Percentiles rank a stretch among this genome's conserved stretches.
phyloP scores from a whole-genome alignment of 2,329 filamentous ascomycete species.

The Fonsecaea nubica region DNA sequence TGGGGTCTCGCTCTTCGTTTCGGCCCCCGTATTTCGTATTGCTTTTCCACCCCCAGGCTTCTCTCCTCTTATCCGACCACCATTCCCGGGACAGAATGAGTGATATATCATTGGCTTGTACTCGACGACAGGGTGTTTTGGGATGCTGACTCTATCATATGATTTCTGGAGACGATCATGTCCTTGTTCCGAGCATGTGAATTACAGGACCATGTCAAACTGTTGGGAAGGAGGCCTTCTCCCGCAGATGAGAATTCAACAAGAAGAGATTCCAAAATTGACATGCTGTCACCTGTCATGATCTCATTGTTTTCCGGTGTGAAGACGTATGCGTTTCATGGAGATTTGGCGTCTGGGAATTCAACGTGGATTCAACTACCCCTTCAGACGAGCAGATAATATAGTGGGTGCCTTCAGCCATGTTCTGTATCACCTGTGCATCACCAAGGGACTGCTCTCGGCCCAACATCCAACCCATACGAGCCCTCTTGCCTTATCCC shows the following conservation, averaged over 20 bases:
- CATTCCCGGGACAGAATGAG: neutral
- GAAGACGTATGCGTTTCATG: neutral
- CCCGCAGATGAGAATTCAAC: neutral
- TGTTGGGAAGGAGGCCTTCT: neutral
- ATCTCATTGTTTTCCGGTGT: neutral
- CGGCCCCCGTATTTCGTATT: slow-evolving; percentile 12
- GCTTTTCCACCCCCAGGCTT: neutral
- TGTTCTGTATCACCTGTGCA: neutral
- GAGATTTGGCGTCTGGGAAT: neutral
- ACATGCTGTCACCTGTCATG: slow-evolving; percentile 2
- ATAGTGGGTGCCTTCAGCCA: neutral
- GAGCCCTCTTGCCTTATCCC: slow-evolving; percentile 26
- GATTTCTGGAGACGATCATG: slow-evolving; percentile 1
- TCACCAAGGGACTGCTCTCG: slow-evolving; percentile 37
- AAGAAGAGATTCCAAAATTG: neutral
- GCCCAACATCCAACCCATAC: slow-evolving; percentile 35
- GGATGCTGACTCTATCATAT: slow-evolving; percentile 8
- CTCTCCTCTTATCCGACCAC: slow-evolving; percentile 4
- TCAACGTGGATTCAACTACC: neutral
- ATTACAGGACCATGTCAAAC: neutral
- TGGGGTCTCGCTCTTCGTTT: slow-evolving; percentile 16
- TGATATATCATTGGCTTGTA: slow-evolving; percentile 4
- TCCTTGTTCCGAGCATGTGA: neutral
- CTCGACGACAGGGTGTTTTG: slow-evolving; percentile 1
- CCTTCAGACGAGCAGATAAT: neutral